Evolutionary conservation across 306 rosid species (phyloP).

Genomic region (Astragalus membranaceus): DNA sequence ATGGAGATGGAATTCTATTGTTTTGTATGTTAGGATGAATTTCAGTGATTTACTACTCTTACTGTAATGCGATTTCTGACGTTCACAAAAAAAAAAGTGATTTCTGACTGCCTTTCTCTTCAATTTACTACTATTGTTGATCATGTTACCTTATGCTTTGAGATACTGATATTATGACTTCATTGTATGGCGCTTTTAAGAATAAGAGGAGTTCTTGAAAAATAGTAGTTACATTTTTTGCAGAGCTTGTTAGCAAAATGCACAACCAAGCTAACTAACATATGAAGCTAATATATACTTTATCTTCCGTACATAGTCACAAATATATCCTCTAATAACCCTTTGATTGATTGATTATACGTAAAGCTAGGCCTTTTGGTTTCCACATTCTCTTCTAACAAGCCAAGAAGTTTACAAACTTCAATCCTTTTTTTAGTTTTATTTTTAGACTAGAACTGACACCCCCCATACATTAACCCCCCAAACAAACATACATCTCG

Average conservation of each 20-base stretch:
- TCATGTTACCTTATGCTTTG: neutral
- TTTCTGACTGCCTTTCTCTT: conserved; percentile 9
- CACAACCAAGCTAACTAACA: neutral
- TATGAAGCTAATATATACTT: neutral
- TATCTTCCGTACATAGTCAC: too few species aligned
- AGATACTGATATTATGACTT: neutral
- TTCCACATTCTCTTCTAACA: neutral
- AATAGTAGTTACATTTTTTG: neutral
- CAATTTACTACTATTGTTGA: neutral
- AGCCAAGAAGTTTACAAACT: neutral
- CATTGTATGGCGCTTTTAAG: neutral
- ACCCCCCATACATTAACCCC: too few species aligned
- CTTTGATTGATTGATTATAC: neutral
- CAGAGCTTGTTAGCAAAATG: neutral
- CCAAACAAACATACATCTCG: too few species aligned
- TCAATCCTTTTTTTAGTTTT: neutral
- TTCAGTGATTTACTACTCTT: neutral
- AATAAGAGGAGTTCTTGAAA: neutral
- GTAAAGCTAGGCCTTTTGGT: neutral
- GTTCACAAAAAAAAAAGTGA: too few species aligned
- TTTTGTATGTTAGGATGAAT: conserved; percentile 13
- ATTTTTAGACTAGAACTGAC: neutral
- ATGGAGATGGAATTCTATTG: conserved; percentile 1
- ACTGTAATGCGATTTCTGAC: conserved; percentile 1
- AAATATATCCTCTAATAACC: neutral